Evolutionary conservation across 805 yeast species (phyloP).

Genomic region (Torulaspora quercuum): DNA sequence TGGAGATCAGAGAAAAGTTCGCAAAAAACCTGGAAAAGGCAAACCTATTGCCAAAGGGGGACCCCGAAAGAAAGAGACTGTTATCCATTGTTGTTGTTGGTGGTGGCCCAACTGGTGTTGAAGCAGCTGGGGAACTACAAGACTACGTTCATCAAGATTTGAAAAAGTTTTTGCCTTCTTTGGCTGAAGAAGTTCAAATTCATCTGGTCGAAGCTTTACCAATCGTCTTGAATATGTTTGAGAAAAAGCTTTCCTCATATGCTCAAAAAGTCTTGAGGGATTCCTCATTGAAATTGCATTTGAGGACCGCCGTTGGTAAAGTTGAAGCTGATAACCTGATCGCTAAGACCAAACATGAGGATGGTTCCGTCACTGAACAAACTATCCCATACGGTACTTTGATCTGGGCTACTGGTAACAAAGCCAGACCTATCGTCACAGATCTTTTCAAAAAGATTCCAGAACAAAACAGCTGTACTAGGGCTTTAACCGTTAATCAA

Average conservation of each 20-base stretch:
- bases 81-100: constrained; percentile 89
- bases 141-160: constrained; percentile 92
- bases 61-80: constrained; percentile 79
- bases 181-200: constrained; percentile 79
- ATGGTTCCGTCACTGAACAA: constrained; percentile 59
- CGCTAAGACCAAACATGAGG: constrained; percentile 68
- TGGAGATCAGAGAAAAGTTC: constrained; percentile 71
- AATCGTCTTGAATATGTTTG: constrained; percentile 63
- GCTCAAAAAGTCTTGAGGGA: constrained; percentile 43
- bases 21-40: constrained; percentile 90
- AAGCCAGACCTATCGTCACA: constrained; percentile 70
- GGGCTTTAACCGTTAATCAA: constrained; percentile 82
- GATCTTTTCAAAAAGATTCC: constrained; percentile 67
- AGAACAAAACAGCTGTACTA: constrained; percentile 76
- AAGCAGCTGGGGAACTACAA: constrained; percentile 92
- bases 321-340: constrained; percentile 70
- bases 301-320: constrained; percentile 84
- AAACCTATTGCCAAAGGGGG: constrained; percentile 70
- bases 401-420: constrained; percentile 97
- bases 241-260: constrained; percentile 42
- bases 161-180: constrained; percentile 80
- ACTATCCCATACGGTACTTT: constrained; percentile 83
- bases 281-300: constrained; percentile 66
- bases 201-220: constrained; percentile 89
- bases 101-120: constrained; percentile 98